Evolutionary conservation across 495 filamentous ascomycete genomes (phyloP).

Genomic region (Daldinia bambusicola): DNA sequence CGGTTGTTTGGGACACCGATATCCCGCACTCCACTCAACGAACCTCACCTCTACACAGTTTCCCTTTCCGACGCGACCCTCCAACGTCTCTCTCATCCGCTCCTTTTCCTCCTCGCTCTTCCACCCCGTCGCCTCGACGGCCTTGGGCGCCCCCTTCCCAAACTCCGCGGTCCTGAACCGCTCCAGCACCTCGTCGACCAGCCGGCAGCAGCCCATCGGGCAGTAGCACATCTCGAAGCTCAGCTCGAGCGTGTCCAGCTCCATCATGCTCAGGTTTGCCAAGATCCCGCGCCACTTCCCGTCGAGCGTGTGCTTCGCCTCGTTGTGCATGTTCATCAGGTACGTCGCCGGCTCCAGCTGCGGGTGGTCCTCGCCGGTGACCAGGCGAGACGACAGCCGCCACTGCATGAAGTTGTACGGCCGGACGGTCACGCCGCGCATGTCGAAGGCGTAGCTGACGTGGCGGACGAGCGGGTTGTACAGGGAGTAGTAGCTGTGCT

Average conservation of each 20-base stretch:
- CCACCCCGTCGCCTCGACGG: constrained; percentile 5
- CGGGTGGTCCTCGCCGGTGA: too few relatives aligned
- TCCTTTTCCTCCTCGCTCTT: too few relatives aligned
- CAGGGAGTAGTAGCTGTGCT: neutral
- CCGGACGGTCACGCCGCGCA: neutral
- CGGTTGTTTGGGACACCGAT: too few relatives aligned
- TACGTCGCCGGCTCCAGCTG: neutral
- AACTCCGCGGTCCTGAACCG: neutral
- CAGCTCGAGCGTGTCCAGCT: neutral
- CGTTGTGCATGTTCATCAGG: neutral
- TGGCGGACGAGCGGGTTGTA: neutral
- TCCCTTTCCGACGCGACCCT: too few relatives aligned
- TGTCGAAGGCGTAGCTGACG: constrained; percentile 11
- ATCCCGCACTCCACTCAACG: too few relatives aligned
- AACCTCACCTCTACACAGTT: too few relatives aligned
- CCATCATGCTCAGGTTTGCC: neutral
- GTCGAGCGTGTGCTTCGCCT: too few relatives aligned
- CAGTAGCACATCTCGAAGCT: constrained; percentile 13
- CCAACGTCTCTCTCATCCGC: too few relatives aligned
- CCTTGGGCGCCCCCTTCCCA: neutral
- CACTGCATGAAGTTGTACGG: too few relatives aligned
- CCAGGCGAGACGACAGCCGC: too few relatives aligned
- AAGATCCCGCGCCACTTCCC: too few relatives aligned
- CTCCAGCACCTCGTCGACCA: neutral
- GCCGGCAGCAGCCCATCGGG: constrained; percentile 11